These are phyloP conservation scores for Carnegiea gigantea DNA, from an alignment of 179 eudicot genomes.

Conservation along the genomic window DNA sequence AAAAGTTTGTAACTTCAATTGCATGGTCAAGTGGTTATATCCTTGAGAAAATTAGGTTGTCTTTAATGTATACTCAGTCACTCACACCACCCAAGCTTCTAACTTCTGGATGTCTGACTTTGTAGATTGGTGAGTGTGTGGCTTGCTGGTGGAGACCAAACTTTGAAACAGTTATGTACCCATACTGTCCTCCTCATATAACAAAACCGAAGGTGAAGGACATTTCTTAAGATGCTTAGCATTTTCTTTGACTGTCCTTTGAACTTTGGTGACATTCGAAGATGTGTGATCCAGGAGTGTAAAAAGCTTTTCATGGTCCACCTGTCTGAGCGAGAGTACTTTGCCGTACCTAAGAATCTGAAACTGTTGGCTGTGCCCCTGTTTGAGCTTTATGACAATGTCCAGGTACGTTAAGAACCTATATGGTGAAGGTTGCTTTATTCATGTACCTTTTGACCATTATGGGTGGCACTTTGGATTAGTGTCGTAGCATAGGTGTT, in stretches of 20 bases:
- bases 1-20: background rate
- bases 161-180: constrained; percentile 85
- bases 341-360: constrained; percentile 86
- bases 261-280: constrained; percentile 10
- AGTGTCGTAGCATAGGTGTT: too few relatives aligned
- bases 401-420: constrained; percentile 51
- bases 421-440: too few relatives aligned
- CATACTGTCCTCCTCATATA: constrained; percentile 93
- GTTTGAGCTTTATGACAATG: constrained; percentile 89
- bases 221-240: background rate
- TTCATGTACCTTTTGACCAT: background rate
- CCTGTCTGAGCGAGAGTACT: constrained; percentile 76
- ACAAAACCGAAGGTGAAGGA: constrained; percentile 81
- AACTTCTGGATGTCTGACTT: constrained; percentile 5
- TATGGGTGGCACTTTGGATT: too few relatives aligned
- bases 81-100: background rate
- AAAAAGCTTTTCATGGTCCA: constrained; percentile 84
- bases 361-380: constrained; percentile 91
- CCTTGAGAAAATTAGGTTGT: background rate
- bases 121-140: constrained; percentile 94
- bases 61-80: too few relatives aligned
- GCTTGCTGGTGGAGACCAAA: constrained; percentile 98
- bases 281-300: constrained; percentile 63
- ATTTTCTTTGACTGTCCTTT: background rate
- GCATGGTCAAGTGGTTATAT: background rate